A percentile compares a stretch with the other conserved stretches of the same genome.
Conservation (phyloP, 495 filamentous ascomycete genomes). For the Tricharina praecox region DNA sequence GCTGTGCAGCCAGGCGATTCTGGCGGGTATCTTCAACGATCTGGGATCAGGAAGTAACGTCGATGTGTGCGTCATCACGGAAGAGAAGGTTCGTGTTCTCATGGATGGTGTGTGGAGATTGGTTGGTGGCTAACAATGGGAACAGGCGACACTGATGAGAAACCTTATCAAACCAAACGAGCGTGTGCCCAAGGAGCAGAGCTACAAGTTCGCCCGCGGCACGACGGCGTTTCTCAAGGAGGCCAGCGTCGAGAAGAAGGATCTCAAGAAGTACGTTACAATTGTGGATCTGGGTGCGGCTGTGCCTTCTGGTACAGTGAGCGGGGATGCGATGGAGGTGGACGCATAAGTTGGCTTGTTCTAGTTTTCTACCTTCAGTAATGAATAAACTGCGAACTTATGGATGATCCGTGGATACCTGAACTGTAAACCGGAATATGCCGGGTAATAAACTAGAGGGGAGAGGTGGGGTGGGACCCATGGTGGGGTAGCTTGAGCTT, state of each 20-base stretch:
- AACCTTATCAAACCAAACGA: constrained; percentile 87
- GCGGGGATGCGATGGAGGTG: constrained; percentile 85
- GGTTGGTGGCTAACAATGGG: not conserved
- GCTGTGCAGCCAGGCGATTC: constrained; percentile 73
- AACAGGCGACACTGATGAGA: constrained; percentile 58
- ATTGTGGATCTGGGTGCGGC: constrained; percentile 64
- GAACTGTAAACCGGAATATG: not conserved
- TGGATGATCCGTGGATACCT: not conserved
- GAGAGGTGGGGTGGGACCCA: not conserved
- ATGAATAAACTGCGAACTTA: not conserved
- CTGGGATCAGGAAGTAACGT: constrained; percentile 94
- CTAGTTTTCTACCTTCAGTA: not conserved
- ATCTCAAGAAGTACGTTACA: constrained; percentile 87
- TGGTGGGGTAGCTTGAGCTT: not conserved
- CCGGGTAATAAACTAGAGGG: not conserved
- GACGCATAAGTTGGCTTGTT: constrained; percentile 40
- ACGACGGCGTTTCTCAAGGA: constrained; percentile 89
- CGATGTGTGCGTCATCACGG: constrained; percentile 85
- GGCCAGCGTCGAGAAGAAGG: constrained; percentile 78
- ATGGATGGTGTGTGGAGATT: not conserved
- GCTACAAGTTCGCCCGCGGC: constrained; percentile 74
- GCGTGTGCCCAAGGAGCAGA: constrained; percentile 74
- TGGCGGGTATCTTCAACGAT: constrained; percentile 98
- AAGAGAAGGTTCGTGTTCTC: constrained; percentile 45
- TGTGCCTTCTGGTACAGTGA: constrained; percentile 28